phyloP scores from a whole-genome alignment of 164 flowering plant species.

The Platanus orientalis region DNA sequence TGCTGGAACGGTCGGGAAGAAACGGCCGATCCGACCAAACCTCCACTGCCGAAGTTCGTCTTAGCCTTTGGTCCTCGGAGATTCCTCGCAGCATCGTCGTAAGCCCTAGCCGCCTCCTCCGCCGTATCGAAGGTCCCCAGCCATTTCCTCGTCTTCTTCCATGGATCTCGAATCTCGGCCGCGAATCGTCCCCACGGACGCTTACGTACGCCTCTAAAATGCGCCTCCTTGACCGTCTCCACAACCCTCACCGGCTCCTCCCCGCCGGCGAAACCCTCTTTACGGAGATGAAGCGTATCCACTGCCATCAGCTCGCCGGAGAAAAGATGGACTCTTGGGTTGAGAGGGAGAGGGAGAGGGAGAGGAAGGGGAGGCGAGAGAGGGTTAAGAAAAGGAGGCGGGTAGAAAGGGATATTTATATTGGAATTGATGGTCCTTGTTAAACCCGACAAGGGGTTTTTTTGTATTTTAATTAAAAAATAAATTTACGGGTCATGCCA shows the following conservation, averaged over 20 bases:
- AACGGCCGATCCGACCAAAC: background rate
- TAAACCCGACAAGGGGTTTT: conserved; percentile 34
- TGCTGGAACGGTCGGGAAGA: conserved; percentile 8
- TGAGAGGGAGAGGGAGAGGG: background rate
- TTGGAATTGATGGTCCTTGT: conserved; percentile 28
- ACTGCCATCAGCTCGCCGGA: no score
- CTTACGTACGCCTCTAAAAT: conserved; percentile 46
- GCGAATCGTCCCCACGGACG: conserved; percentile 58
- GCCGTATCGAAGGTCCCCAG: conserved; percentile 52
- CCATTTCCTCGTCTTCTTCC: conserved; percentile 56
- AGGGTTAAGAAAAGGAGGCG: no score
- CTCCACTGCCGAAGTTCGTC: conserved; percentile 40
- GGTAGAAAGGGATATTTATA: no score
- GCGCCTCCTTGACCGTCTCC: conserved; percentile 24
- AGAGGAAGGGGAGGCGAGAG: background rate
- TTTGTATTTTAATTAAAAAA: background rate
- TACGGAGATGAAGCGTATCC: conserved; percentile 28
- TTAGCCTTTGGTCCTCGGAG: conserved; percentile 54
- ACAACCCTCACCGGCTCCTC: conserved; percentile 3
- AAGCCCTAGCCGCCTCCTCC: conserved; percentile 47
- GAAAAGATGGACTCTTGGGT: no score
- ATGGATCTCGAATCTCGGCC: conserved; percentile 55
- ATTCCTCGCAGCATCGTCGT: conserved; percentile 43
- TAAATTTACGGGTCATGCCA: no score
- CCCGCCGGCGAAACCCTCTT: conserved; percentile 7